Evolutionary conservation across 345 rosid genomes (phyloP).

Genomic region (Lepidium africanum): DNA sequence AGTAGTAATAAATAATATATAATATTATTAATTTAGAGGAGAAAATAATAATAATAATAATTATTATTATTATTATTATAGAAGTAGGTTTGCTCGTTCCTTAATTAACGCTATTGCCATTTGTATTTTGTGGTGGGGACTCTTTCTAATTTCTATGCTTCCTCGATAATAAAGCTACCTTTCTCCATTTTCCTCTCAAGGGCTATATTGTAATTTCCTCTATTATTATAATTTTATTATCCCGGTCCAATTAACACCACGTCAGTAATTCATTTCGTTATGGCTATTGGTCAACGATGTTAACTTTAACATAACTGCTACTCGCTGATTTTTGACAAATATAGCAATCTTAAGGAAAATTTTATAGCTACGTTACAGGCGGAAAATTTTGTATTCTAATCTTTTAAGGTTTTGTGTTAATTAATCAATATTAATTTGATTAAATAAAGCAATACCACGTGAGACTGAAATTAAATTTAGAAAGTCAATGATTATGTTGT

Average conservation of each 20-base stretch:
- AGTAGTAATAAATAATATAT: not conserved
- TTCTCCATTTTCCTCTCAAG: not conserved
- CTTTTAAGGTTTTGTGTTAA: not conserved
- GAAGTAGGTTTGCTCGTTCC: constrained; percentile 26
- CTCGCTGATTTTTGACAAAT: not conserved
- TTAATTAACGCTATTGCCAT: constrained; percentile 30
- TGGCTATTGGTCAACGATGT: constrained; percentile 10
- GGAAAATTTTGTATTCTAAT: constrained; percentile 1
- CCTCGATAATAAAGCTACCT: not conserved
- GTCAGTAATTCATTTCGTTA: not conserved
- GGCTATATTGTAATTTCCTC: not conserved
- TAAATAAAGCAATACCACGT: not conserved
- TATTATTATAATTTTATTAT: not conserved
- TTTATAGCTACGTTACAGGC: constrained; percentile 2
- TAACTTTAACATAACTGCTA: constrained; percentile 11
- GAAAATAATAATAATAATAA: too few relatives aligned
- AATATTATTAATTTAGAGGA: not conserved
- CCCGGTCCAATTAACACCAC: not conserved
- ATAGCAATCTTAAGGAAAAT: not conserved
- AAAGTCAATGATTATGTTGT: constrained; percentile 6
- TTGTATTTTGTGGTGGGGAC: constrained; percentile 21
- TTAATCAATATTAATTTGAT: not conserved
- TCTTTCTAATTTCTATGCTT: constrained; percentile 1
- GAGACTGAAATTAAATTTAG: not conserved
- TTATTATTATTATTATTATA: too few relatives aligned